Conservation (phyloP, 306 rosid genomes). For the Pueraria montana region DNA sequence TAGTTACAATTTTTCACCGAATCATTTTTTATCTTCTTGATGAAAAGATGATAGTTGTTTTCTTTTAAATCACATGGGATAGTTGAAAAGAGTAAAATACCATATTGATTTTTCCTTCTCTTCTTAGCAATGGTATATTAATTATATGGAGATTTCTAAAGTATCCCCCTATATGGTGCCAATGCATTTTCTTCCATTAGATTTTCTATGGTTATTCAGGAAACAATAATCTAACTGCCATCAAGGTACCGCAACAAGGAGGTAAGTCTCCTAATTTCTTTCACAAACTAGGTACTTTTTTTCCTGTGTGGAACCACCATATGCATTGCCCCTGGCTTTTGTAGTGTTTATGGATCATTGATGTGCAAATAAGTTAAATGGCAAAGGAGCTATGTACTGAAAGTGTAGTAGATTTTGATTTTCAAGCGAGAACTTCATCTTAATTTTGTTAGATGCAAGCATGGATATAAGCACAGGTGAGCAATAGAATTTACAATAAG, state of each 20-base stretch:
- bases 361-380: too few species aligned
- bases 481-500: not conserved
- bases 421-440: too few species aligned
- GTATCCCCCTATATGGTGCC: not conserved
- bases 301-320: not conserved
- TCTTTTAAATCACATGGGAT: not conserved
- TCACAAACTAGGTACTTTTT: not conserved
- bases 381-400: too few species aligned
- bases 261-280: not conserved
- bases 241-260: not conserved
- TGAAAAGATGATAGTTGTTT: conserved; percentile 8
- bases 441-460: not conserved
- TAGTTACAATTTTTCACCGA: conserved; percentile 3
- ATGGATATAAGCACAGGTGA: not conserved
- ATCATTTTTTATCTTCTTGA: conserved; percentile 6
- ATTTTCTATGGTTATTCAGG: not conserved
- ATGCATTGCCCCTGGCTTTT: not conserved
- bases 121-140: not conserved
- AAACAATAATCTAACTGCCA: not conserved
- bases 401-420: too few species aligned
- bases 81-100: not conserved
- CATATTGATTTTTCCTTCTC: not conserved
- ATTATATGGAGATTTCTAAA: not conserved
- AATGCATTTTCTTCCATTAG: not conserved
- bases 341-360: not conserved